Percentiles rank a stretch among this genome's conserved stretches.
Conservation (phyloP, 139 green algal genomes). For the Picochlorum sp. region DNA sequence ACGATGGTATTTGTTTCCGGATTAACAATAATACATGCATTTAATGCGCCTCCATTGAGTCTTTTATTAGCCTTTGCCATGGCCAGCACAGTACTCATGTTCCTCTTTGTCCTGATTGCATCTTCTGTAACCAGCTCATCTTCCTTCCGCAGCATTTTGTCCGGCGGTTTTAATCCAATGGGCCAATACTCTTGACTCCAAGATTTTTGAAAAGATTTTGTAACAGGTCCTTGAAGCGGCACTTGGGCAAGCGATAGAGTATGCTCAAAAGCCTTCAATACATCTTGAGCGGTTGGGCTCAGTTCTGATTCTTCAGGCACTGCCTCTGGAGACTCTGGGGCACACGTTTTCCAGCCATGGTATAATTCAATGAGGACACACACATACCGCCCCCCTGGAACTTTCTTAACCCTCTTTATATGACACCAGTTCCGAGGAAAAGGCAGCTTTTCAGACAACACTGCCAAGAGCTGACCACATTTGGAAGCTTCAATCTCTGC, state of each 20-base stretch:
- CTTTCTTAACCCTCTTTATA: neutral
- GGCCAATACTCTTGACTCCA: slow-evolving; percentile 60
- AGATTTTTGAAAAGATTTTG: slow-evolving; percentile 32
- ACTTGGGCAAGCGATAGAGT: slow-evolving; percentile 20
- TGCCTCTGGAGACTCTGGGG: too few species aligned
- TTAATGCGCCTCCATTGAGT: slow-evolving; percentile 10
- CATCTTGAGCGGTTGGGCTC: too few species aligned
- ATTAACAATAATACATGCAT: slow-evolving; percentile 59
- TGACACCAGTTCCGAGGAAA: neutral
- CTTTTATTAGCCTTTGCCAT: slow-evolving; percentile 4
- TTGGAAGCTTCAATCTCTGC: neutral
- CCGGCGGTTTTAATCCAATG: slow-evolving; percentile 46
- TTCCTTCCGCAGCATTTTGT: slow-evolving; percentile 1
- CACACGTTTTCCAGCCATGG: too few species aligned
- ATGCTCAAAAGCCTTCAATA: neutral
- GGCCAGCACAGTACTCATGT: slow-evolving; percentile 34
- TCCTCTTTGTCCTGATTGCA: slow-evolving; percentile 13
- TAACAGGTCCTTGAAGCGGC: slow-evolving; percentile 32
- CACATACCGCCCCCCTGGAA: neutral
- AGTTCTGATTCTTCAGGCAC: too few species aligned
- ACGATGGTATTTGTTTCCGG: slow-evolving; percentile 15
- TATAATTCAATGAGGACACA: neutral
- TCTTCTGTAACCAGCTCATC: neutral
- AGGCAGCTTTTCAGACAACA: neutral
- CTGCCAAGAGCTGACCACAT: neutral